Evolutionary conservation across 2,329 filamentous ascomycete species (phyloP), one percentile per base, ranked within the genome.

Genomic region (Hypocrella siamensis): DNA sequence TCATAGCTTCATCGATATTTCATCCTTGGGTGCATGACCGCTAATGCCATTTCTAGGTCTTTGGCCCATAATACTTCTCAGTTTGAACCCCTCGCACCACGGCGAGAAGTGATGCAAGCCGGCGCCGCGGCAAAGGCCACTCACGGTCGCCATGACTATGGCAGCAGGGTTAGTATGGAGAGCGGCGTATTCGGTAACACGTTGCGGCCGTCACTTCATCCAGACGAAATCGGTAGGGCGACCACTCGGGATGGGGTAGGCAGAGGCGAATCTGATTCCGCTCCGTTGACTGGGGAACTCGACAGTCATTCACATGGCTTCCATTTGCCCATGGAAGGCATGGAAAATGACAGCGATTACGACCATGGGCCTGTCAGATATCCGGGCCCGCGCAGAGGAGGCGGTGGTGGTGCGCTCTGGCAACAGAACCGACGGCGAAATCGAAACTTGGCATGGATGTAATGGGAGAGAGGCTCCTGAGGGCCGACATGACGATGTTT

Each of bases 351-450:
- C 41, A 39, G 48, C 27, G 32, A 33, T 24, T 24, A 39, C 28
- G 29, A 33, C n/a, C n/a, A n/a, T n/a, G n/a, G n/a, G n/a, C n/a
- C n/a, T n/a, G n/a, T n/a, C n/a, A n/a, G n/a, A 30, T 42, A 42
- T 39, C 39, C 42, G 2, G 35, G 35, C 15, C 43, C 43, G 17
- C 43, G 40, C 16, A 38, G 46, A 37, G 18, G 51, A 3, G 47
- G 53, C 17, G 51, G 50, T 3, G 48, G 55, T 17, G 48, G 61
- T 26, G 63, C 63, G 5, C 47, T 70, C 24, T 70, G 65, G 65
- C 65, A 70, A 47, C 65, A 70, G 48, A 67, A 67, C 31, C 52
- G 64, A 35, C 54, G 57, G 33, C 59, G 60, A 38, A 56, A 53
- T 38, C 53, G 64, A 31, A 68, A 61, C 45, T 36, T 63, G 39